phyloP scores from a whole-genome alignment of 768 basidiomycete species.

The Lactarius deliciosus region DNA sequence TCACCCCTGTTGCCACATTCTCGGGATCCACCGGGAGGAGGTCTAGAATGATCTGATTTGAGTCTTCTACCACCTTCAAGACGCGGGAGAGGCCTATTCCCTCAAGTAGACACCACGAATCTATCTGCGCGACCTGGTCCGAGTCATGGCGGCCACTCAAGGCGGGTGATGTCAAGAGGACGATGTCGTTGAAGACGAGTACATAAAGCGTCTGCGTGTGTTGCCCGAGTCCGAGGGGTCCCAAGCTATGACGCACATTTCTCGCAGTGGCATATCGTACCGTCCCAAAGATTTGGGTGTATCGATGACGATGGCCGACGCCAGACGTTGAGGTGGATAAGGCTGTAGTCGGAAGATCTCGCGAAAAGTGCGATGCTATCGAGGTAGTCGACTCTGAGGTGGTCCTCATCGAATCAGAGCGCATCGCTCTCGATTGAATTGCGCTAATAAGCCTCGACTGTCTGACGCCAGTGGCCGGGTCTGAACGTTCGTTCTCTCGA shows the following conservation, averaged over 20 bases:
- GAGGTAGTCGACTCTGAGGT: slow-evolving; percentile 26
- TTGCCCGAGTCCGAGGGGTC: slow-evolving; percentile 6
- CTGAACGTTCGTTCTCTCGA: neutral
- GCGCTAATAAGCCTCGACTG: slow-evolving; percentile 28
- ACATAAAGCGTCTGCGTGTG: slow-evolving; percentile 25
- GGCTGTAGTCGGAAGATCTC: slow-evolving; percentile 4
- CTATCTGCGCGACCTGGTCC: slow-evolving; percentile 25
- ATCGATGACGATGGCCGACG: slow-evolving; percentile 12
- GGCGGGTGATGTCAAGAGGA: slow-evolving; percentile 53
- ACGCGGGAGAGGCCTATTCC: slow-evolving; percentile 51
- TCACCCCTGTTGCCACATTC: slow-evolving; percentile 42
- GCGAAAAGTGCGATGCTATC: slow-evolving; percentile 20
- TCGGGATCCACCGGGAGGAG: slow-evolving; percentile 47
- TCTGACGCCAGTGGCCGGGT: slow-evolving; percentile 15
- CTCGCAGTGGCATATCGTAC: slow-evolving; percentile 3
- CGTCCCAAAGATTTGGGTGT: slow-evolving; percentile 17
- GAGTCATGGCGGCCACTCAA: slow-evolving; percentile 28
- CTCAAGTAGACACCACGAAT: slow-evolving; percentile 45
- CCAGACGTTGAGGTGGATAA: slow-evolving; percentile 6
- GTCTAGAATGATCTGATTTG: slow-evolving; percentile 44
- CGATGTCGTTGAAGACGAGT: slow-evolving; percentile 67
- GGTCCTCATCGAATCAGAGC: slow-evolving; percentile 28
- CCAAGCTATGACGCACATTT: slow-evolving; percentile 4
- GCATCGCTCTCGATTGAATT: slow-evolving; percentile 20
- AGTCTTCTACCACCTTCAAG: slow-evolving; percentile 45